These are phyloP conservation scores for Penicillium sp. DNA, from an alignment of 2,329 filamentous ascomycete species.

Conservation along the genomic window DNA sequence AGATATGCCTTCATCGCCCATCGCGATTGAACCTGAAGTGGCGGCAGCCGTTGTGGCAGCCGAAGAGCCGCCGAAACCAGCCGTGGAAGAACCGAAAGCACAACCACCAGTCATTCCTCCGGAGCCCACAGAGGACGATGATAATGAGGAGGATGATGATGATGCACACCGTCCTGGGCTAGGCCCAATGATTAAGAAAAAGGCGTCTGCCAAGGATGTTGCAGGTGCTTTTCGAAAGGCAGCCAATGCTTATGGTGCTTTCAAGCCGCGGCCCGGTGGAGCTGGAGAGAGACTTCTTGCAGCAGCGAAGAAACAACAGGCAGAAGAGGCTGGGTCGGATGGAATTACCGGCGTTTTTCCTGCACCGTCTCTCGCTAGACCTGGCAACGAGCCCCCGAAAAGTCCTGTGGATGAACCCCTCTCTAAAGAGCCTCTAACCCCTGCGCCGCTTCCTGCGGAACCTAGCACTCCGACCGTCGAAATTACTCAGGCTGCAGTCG, in stretches of 20 bases:
- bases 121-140: constrained; percentile 35
- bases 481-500: constrained; percentile 33
- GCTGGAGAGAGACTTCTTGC: constrained; percentile 73
- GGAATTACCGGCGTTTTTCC: constrained; percentile 86
- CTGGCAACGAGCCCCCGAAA: constrained; percentile 38
- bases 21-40: constrained; percentile 11
- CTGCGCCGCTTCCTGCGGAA: constrained; percentile 14
- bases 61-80: constrained; percentile 8
- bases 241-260: constrained; percentile 63
- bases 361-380: constrained; percentile 54
- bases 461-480: constrained; percentile 35
- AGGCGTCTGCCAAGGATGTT: constrained; percentile 61
- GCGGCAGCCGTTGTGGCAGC: constrained; percentile 14
- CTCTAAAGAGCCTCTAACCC: constrained; percentile 6
- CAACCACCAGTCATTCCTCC: constrained; percentile 13
- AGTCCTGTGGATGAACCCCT: constrained; percentile 22
- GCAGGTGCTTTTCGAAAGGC: constrained; percentile 75
- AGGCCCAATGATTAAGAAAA: constrained; percentile 85
- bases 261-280: constrained; percentile 83
- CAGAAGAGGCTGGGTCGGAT: constrained; percentile 66
- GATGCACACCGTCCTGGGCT: constrained; percentile 65
- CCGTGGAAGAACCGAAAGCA: constrained; percentile 4
- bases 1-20: constrained; percentile 12
- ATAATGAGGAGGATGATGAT: constrained; percentile 50
- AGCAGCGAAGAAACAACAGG: constrained; percentile 49